phyloP scores from a whole-genome alignment of 2,329 filamentous ascomycete genomes.

The Paraconiothyrium sp. region DNA sequence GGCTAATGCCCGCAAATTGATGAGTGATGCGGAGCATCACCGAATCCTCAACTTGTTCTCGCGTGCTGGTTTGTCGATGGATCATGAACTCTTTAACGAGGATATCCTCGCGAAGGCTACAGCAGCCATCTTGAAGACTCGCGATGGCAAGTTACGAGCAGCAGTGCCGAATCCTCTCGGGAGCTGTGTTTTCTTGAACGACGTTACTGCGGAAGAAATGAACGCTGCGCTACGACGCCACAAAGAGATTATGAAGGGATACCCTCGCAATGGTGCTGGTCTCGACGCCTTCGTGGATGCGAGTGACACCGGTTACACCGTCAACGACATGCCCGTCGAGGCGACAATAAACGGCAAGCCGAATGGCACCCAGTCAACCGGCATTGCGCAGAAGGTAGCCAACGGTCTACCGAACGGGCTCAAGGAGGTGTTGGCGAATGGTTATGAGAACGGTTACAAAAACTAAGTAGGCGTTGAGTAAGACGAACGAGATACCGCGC shows the following conservation, averaged over 20 bases:
- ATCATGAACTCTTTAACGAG: slow-evolving; percentile 74
- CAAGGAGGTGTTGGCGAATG: slow-evolving; percentile 40
- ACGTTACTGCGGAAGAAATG: slow-evolving; percentile 70
- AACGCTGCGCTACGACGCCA: slow-evolving; percentile 67
- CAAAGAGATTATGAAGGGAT: slow-evolving; percentile 70
- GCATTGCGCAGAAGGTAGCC: slow-evolving; percentile 23
- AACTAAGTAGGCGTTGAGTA: slow-evolving; percentile 29
- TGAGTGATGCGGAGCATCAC: slow-evolving; percentile 68
- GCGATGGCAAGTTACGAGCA: slow-evolving; percentile 73
- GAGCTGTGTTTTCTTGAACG: slow-evolving; percentile 73
- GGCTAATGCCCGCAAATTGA: slow-evolving; percentile 68
- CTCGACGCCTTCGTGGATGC: slow-evolving; percentile 75
- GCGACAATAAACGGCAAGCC: slow-evolving; percentile 22
- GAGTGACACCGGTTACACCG: slow-evolving; percentile 71
- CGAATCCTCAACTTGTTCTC: slow-evolving; percentile 74
- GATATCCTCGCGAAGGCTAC: slow-evolving; percentile 72
- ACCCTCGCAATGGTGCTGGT: slow-evolving; percentile 71
- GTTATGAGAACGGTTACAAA: slow-evolving; percentile 43
- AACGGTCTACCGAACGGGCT: slow-evolving; percentile 29
- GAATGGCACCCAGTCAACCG: slow-evolving; percentile 32
- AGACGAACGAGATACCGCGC: background rate
- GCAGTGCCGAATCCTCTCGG: slow-evolving; percentile 75
- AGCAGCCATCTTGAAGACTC: slow-evolving; percentile 74
- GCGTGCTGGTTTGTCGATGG: slow-evolving; percentile 74
- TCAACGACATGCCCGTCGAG: slow-evolving; percentile 55